Conservation (phyloP, 768 basidiomycete species). For the Lactarius indigo region DNA sequence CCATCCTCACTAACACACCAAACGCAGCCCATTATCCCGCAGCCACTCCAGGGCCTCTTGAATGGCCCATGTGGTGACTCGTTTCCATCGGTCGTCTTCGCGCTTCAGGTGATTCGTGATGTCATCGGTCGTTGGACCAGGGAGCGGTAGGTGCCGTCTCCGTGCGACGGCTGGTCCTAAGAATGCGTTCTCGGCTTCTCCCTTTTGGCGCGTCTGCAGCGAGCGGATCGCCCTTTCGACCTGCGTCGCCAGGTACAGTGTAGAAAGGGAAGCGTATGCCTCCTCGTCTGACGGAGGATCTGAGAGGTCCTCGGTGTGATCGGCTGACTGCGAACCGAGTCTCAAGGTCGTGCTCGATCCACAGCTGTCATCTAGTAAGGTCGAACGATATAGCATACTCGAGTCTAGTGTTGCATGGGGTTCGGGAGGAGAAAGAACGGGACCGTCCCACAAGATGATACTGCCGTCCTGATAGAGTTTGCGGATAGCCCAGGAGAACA, state of each 20-base stretch:
- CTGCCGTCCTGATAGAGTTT: constrained; percentile 69
- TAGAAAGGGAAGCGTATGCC: constrained; percentile 60
- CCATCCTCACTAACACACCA: constrained; percentile 34
- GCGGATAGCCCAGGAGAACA: constrained; percentile 63
- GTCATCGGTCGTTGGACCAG: constrained; percentile 41
- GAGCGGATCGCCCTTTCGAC: constrained; percentile 46
- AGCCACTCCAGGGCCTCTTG: constrained; percentile 56
- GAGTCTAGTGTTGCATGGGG: constrained; percentile 15
- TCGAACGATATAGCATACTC: constrained; percentile 47
- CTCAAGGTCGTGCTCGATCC: constrained; percentile 4
- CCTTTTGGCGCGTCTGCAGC: constrained; percentile 7
- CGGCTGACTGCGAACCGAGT: constrained; percentile 32
- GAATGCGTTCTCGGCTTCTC: neutral
- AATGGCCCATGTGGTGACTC: constrained; percentile 60
- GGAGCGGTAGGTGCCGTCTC: constrained; percentile 15
- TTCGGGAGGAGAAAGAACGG: constrained; percentile 38
- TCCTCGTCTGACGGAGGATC: constrained; percentile 61
- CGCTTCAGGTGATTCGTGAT: constrained; percentile 45
- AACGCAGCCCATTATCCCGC: constrained; percentile 33
- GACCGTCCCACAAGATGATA: constrained; percentile 71
- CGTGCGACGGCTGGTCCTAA: constrained; percentile 23
- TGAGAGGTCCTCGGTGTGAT: constrained; percentile 48
- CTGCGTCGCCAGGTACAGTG: constrained; percentile 44
- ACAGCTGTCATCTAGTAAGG: constrained; percentile 27
- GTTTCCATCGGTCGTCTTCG: constrained; percentile 62